Evolutionary conservation across 441 rosid genomes (phyloP), one percentile per base, ranked within the genome.

Genomic region (Erodium trifolium): DNA sequence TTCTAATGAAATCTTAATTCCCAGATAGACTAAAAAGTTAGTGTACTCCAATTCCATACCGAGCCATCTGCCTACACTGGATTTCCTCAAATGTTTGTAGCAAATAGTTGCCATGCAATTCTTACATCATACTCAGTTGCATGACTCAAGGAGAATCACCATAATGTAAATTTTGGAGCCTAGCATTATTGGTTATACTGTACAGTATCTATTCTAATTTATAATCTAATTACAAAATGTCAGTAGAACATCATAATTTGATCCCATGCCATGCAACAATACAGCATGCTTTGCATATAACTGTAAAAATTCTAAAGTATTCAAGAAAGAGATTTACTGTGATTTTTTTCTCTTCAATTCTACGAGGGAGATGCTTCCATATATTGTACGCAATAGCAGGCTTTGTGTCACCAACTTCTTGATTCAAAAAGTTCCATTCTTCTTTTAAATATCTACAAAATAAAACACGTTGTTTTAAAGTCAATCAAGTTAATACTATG

Each of bases 361-460:
- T 77, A 45, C 81, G 76, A 1, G 93, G 88, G 41, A 92, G 87
- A 69, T 70, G 67, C 65, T 76, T 81, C 97, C 97, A 88, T 70
- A 85, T 73, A 49, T 72, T 77, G 16, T 82, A 86, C 27, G 90
- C 76, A 66, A 92, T 79, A 31, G 90, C 91, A 72, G 79, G 75
- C 80, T 87, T 85, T 3, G 72, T 75, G 39, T 81, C 81, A 81
- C 82, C 70, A 69, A 51, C 83, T 65, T 78, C 82, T 80, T 75
- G 82, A 64, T 77, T 80, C 81, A 88, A 57, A 74, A 80, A 87
- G 55, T 78, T 80, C 98, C 99, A 92, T 83, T 95, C 98, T 71
- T 87, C 87, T 76, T 43, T 83, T 72, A 92, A 70, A 83, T 68
- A 90, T 31, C 99, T 95, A 81, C 67, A 77, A 65, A 67, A 76